Conservation (phyloP, 1,139 yeast species). For the Blastobotrys elegans region DNA sequence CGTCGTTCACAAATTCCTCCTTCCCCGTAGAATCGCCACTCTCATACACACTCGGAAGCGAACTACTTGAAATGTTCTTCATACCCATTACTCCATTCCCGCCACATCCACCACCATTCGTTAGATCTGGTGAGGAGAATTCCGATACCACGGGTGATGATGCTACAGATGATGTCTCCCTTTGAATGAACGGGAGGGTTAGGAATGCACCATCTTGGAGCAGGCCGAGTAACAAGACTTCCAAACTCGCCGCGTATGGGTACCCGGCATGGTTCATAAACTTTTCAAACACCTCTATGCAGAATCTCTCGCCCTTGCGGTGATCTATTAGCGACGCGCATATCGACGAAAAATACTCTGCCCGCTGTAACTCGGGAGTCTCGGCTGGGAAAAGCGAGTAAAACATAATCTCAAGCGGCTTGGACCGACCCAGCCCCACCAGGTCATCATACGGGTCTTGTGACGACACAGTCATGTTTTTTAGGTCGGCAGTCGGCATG, state of each 20-base stretch:
- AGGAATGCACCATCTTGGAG: conserved; percentile 28
- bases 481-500: conserved; percentile 26
- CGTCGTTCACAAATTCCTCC: conserved; percentile 17
- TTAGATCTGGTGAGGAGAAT: not conserved
- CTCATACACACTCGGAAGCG: conserved; percentile 1
- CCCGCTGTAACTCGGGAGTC: conserved; percentile 24
- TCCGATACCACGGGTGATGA: conserved; percentile 24
- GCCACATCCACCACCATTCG: not conserved
- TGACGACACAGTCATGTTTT: conserved; percentile 19
- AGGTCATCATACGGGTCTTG: conserved; percentile 28
- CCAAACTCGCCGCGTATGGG: conserved; percentile 24
- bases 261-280: conserved; percentile 21
- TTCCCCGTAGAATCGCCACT: conserved; percentile 13
- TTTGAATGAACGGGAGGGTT: conserved; percentile 9
- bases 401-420: conserved; percentile 32
- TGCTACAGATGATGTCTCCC: conserved; percentile 11
- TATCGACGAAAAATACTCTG: conserved; percentile 31
- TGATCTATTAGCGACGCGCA: conserved; percentile 24
- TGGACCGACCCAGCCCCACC: conserved; percentile 25
- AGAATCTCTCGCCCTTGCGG: conserved; percentile 23
- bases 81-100: not conserved
- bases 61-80: conserved; percentile 2
- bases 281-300: conserved; percentile 24
- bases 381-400: conserved; percentile 30
- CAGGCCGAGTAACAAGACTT: conserved; percentile 21